phyloP scores from a whole-genome alignment of 129 eudicot genomes.

The Ambrosia trifida region DNA sequence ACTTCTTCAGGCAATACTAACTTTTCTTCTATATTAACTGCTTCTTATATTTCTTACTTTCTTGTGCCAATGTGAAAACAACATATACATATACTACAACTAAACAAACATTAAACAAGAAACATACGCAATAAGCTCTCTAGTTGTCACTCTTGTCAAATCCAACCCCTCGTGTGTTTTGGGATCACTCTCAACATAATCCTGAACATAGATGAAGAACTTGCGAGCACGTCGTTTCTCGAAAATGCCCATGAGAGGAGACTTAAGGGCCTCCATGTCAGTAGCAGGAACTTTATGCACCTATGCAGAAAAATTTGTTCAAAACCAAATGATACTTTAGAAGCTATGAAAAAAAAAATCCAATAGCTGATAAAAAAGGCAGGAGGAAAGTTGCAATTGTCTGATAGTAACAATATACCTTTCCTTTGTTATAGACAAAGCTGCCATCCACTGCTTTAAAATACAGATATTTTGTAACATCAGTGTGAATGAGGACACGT shows the following conservation, averaged over 20 bases:
- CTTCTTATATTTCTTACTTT: not conserved
- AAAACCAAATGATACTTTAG: not conserved
- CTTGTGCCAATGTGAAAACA: not conserved
- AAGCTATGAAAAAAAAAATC: not conserved
- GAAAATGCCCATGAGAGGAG: slow-evolving; percentile 88
- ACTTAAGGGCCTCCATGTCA: slow-evolving; percentile 87
- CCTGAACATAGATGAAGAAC: slow-evolving; percentile 86
- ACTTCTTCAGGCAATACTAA: not conserved
- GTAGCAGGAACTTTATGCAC: slow-evolving; percentile 92
- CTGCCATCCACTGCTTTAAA: slow-evolving; percentile 99
- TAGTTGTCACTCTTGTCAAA: slow-evolving; percentile 73
- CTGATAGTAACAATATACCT: slow-evolving; percentile 47
- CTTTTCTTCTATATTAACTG: not conserved
- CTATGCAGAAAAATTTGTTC: slow-evolving; percentile 18
- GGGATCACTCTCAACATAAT: slow-evolving; percentile 80
- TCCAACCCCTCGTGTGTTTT: slow-evolving; percentile 96
- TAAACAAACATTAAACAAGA: slow-evolving; percentile 8
- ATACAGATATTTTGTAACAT: slow-evolving; percentile 83
- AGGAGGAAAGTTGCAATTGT: not conserved
- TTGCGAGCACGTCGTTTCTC: slow-evolving; percentile 97
- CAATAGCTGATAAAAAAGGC: not conserved
- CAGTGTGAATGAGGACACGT: slow-evolving; percentile 93
- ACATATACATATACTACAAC: not conserved
- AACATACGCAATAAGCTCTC: slow-evolving; percentile 83
- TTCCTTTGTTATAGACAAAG: slow-evolving; percentile 86